A percentile compares a stretch with the other conserved stretches of the same genome.
phyloP scores from a whole-genome alignment of 2,329 filamentous ascomycete species.

The Aspergillus sp. region DNA sequence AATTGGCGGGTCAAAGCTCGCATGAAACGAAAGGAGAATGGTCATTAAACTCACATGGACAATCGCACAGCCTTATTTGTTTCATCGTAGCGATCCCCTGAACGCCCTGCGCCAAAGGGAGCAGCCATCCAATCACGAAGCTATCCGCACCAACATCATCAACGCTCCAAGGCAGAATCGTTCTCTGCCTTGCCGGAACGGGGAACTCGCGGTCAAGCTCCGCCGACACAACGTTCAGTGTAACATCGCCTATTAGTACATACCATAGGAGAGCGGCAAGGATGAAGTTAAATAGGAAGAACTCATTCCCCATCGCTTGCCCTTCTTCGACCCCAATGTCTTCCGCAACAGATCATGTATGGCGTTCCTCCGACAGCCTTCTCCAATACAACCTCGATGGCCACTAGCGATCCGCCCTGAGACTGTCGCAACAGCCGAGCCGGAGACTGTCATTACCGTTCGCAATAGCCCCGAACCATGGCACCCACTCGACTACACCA shows the following conservation, averaged over 20 bases:
- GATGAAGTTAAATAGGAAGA: not conserved
- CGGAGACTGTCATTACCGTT: slow-evolving; percentile 15
- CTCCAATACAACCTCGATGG: slow-evolving; percentile 7
- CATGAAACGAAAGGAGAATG: not conserved
- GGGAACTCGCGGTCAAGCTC: not conserved
- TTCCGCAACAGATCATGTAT: slow-evolving; percentile 9
- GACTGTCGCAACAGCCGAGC: slow-evolving; percentile 12
- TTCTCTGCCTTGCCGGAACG: slow-evolving; percentile 6
- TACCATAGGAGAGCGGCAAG: not conserved
- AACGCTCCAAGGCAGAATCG: slow-evolving; percentile 7
- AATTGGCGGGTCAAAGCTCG: not conserved
- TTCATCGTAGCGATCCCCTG: not conserved
- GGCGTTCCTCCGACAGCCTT: slow-evolving; percentile 2
- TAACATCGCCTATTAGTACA: not conserved
- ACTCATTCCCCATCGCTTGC: not conserved
- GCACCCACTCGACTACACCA: slow-evolving; percentile 25
- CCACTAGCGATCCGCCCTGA: slow-evolving; percentile 24
- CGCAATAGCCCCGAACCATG: slow-evolving; percentile 24
- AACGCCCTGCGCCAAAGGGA: slow-evolving; percentile 1
- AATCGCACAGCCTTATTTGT: not conserved
- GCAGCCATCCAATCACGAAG: slow-evolving; percentile 10
- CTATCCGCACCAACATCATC: slow-evolving; percentile 8
- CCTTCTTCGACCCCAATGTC: not conserved
- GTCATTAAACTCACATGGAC: not conserved
- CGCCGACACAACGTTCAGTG: not conserved